A percentile compares a stretch with the other conserved stretches of the same genome.
phyloP scores from a whole-genome alignment of 2,329 filamentous ascomycete genomes.

The Thelonectria blattea region DNA sequence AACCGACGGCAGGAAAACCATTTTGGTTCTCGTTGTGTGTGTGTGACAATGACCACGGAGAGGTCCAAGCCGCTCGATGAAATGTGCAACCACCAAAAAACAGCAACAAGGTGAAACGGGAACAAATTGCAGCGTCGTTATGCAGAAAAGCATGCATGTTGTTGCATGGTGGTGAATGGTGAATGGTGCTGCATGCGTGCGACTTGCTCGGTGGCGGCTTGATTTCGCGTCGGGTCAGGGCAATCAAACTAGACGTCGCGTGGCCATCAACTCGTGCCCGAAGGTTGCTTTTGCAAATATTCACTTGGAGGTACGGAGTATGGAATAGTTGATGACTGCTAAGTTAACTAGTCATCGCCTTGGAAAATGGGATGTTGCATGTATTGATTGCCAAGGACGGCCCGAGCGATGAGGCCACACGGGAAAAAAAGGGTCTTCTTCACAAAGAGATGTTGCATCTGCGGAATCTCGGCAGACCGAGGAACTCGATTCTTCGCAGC shows the following conservation, averaged over 20 bases:
- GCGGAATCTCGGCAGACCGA: not conserved
- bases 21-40: not conserved
- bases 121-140: not conserved
- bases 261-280: not conserved
- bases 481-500: not conserved
- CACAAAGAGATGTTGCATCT: not conserved
- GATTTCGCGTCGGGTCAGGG: not conserved
- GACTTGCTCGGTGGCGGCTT: not conserved
- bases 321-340: not conserved
- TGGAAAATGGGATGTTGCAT: not conserved
- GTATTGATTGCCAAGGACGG: not conserved
- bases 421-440: not conserved
- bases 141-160: too few relatives aligned
- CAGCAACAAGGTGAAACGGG: not conserved
- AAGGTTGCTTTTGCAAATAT: not conserved
- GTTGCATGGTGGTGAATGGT: too few relatives aligned
- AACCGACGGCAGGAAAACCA: conserved; percentile 2
- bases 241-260: not conserved
- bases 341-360: not conserved
- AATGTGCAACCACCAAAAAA: conserved; percentile 4
- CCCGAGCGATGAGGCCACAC: not conserved
- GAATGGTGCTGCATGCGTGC: not conserved
- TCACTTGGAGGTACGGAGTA: too few relatives aligned
- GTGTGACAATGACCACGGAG: conserved; percentile 12
- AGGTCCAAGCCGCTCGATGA: conserved; percentile 14